Evolutionary conservation across 2,329 filamentous ascomycete species (phyloP).

Genomic region (Stagonosporopsis vannaccii): DNA sequence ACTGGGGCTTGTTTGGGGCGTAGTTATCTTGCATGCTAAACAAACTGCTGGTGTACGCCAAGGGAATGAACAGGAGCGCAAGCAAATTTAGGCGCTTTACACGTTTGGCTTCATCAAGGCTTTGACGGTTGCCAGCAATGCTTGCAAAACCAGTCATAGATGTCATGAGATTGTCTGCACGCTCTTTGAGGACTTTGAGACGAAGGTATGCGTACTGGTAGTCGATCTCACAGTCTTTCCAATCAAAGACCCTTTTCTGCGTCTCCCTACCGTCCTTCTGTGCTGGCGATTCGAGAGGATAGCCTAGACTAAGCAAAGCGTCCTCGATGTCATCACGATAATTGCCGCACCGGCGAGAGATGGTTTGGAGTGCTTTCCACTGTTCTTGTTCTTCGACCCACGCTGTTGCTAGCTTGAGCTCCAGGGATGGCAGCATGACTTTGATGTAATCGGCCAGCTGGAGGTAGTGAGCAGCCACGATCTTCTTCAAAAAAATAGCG

Average conservation of each 20-base stretch:
- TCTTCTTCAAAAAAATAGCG: constrained; percentile 43
- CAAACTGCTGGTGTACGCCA: constrained; percentile 42
- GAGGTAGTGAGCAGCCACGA: constrained; percentile 43
- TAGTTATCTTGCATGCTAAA: constrained; percentile 47
- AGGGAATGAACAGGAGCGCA: constrained; percentile 44
- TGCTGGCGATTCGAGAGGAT: constrained; percentile 22
- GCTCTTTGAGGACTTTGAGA: constrained; percentile 42
- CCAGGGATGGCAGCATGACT: constrained; percentile 43
- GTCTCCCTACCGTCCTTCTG: not conserved
- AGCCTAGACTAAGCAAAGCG: constrained; percentile 39
- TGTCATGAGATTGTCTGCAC: constrained; percentile 44
- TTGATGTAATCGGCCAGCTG: constrained; percentile 48
- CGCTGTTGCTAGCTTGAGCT: constrained; percentile 40
- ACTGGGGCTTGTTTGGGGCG: constrained; percentile 35
- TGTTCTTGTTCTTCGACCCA: constrained; percentile 47
- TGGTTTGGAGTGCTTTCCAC: constrained; percentile 44
- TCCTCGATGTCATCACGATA: constrained; percentile 48
- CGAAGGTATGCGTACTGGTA: constrained; percentile 46
- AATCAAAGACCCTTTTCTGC: constrained; percentile 11
- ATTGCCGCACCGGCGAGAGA: constrained; percentile 45
- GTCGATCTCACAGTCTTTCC: constrained; percentile 40
- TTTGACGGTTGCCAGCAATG: constrained; percentile 46
- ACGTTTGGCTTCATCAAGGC: constrained; percentile 46
- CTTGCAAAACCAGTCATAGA: constrained; percentile 46
- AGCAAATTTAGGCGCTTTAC: constrained; percentile 44